Evolutionary conservation across 345 rosid species (phyloP).

Genomic region (Trapa bicornis): DNA sequence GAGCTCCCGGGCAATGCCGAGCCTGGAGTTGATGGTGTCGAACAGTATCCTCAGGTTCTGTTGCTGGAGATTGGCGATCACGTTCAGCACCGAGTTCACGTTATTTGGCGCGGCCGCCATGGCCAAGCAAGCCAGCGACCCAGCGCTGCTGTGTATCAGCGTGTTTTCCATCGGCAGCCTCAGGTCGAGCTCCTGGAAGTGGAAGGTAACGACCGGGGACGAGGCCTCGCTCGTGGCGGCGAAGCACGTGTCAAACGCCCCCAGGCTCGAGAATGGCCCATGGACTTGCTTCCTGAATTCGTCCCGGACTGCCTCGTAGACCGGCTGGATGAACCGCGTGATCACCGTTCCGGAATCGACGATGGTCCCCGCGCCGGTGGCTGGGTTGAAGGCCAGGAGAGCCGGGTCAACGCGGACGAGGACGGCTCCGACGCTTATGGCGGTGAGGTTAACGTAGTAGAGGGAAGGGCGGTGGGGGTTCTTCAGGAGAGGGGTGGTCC

Average conservation of each 20-base stretch:
- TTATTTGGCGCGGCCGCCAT: slow-evolving; percentile 64
- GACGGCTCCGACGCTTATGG: slow-evolving; percentile 58
- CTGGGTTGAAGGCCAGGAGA: slow-evolving; percentile 39
- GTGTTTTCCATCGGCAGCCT: slow-evolving; percentile 68
- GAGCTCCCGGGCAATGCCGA: slow-evolving; percentile 74
- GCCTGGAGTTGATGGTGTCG: slow-evolving; percentile 53
- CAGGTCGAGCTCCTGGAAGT: slow-evolving; percentile 45
- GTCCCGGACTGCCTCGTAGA: slow-evolving; percentile 46
- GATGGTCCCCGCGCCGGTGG: slow-evolving; percentile 66
- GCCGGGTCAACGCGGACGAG: slow-evolving; percentile 31
- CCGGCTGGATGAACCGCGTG: slow-evolving; percentile 56
- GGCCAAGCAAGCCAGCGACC: slow-evolving; percentile 58
- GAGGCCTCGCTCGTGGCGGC: slow-evolving; percentile 24
- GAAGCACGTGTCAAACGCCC: slow-evolving; percentile 84
- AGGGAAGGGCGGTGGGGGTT: slow-evolving; percentile 76
- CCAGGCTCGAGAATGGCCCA: slow-evolving; percentile 59
- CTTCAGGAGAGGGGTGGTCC: slow-evolving; percentile 50
- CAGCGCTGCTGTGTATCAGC: slow-evolving; percentile 71
- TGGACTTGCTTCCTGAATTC: slow-evolving; percentile 66
- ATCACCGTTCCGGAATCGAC: slow-evolving; percentile 84
- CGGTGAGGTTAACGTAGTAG: slow-evolving; percentile 72
- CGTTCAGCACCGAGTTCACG: slow-evolving; percentile 57
- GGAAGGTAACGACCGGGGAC: slow-evolving; percentile 46
- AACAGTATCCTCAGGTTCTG: slow-evolving; percentile 71
- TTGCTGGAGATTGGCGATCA: slow-evolving; percentile 86